These are phyloP conservation scores for Penicillium nucicola DNA, from an alignment of 495 filamentous ascomycete genomes.

Conservation along the genomic window DNA sequence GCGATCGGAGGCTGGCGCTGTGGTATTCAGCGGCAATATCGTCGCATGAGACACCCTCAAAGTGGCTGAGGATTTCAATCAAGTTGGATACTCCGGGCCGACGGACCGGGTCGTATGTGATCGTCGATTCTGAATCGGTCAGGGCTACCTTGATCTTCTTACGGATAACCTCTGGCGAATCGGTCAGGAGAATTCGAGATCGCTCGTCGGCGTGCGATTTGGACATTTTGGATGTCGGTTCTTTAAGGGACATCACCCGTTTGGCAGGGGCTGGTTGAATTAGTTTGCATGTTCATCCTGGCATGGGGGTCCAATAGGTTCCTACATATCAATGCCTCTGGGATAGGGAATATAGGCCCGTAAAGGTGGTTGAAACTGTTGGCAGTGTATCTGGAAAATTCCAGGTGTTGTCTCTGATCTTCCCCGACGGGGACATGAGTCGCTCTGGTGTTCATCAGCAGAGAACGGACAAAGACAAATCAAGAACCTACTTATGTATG, in stretches of 20 bases:
- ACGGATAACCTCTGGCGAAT: slow-evolving; percentile 55
- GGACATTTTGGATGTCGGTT: slow-evolving; percentile 83
- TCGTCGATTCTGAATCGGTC: slow-evolving; percentile 64
- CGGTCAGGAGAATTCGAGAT: slow-evolving; percentile 81
- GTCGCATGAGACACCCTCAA: slow-evolving; percentile 49
- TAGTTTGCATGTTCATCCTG: slow-evolving; percentile 2
- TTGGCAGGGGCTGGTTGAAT: slow-evolving; percentile 60
- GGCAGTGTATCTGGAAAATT: slow-evolving; percentile 81
- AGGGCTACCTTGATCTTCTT: slow-evolving; percentile 67
- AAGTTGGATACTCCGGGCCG: slow-evolving; percentile 88
- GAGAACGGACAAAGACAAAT: background rate
- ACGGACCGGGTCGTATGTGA: slow-evolving; percentile 66
- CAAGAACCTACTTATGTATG: slow-evolving; percentile 60
- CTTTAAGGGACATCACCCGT: slow-evolving; percentile 82
- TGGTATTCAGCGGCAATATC: slow-evolving; percentile 55
- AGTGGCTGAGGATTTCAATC: slow-evolving; percentile 68
- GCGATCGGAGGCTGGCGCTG: slow-evolving; percentile 49
- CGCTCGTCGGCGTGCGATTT: slow-evolving; percentile 71
- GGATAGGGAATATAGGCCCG: slow-evolving; percentile 58
- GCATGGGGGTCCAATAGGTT: background rate
- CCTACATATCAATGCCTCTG: slow-evolving; percentile 75
- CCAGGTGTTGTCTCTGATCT: slow-evolving; percentile 90
- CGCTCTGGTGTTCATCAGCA: slow-evolving; percentile 44
- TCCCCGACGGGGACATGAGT: slow-evolving; percentile 96
- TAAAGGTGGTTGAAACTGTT: slow-evolving; percentile 79